Conservation (phyloP, 2,329 filamentous ascomycete species). For the Aspergillus proliferans region DNA sequence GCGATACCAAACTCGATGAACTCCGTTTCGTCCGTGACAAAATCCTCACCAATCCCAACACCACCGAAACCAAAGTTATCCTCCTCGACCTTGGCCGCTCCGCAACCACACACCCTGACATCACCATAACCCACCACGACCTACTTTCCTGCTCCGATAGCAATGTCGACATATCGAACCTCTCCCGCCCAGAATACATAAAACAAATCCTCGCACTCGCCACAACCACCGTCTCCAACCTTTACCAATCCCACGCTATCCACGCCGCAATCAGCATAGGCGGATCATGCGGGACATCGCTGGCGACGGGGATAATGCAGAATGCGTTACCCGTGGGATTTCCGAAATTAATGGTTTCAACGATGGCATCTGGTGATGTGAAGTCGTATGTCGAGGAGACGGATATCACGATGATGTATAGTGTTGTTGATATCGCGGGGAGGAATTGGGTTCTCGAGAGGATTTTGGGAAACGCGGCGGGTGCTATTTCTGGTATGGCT, state of each 20-base stretch:
- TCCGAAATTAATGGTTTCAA: conserved; percentile 65
- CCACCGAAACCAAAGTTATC: conserved; percentile 31
- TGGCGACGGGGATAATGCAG: conserved; percentile 57
- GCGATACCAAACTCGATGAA: conserved; percentile 59
- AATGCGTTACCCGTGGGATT: conserved; percentile 57
- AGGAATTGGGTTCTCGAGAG: conserved; percentile 53
- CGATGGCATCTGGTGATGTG: conserved; percentile 62
- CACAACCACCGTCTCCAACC: conserved; percentile 34
- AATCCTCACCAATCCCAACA: conserved; percentile 36
- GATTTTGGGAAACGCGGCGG: conserved; percentile 58
- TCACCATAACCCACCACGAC: conserved; percentile 42
- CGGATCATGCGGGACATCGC: conserved; percentile 57
- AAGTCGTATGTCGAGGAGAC: conserved; percentile 60
- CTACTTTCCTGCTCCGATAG: conserved; percentile 32
- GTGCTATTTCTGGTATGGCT: conserved; percentile 56
- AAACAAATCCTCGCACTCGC: conserved; percentile 49
- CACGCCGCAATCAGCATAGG: conserved; percentile 54
- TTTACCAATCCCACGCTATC: conserved; percentile 38
- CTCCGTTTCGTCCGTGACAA: conserved; percentile 46
- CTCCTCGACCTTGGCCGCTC: conserved; percentile 53
- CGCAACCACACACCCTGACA: conserved; percentile 37
- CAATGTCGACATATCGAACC: conserved; percentile 26
- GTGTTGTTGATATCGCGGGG: conserved; percentile 64
- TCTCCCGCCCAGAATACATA: conserved; percentile 52
- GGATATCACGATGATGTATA: conserved; percentile 65